Base-by-base conservation (phyloP, 768 basidiomycete species). In the Cubamyces lactineus region DNA sequence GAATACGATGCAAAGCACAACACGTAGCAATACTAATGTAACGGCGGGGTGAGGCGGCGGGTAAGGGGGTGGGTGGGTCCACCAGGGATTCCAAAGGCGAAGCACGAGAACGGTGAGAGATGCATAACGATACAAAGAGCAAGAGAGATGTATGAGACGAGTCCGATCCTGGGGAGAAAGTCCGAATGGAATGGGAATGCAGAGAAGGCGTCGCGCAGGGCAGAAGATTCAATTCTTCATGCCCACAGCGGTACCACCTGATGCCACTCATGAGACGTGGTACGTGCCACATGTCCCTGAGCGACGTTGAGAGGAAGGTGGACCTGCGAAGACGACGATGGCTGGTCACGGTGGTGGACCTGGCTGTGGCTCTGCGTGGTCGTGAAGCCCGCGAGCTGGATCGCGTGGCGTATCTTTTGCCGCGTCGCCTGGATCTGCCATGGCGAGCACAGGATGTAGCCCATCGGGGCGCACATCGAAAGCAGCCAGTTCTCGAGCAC, bases 401-500 rank as follows among this genome's bases (percentile, higher is more conserved):
- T 78, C 2, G 86, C 87, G 62, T 88, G 80, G n/a, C 72, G 71
- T 60, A 90, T 84, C 17, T 83, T 78, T 4, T 73, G 70, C 17
- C 79, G 76, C 68, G 86, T 79, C 58, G 81, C 78, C 17, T 74
- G 73, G 57, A 78, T 74, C 67, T 79, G 78, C 43, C 72, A 71
- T 0, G 77, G 71, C 28, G 80, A 79, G 65, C 84, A 89, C 0
- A 65, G 67, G 1, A 72, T 67, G 65, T 88, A 90, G 0, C 82
- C 80, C 87, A 89, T 89, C 5, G 86, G 79, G 77, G 81, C 84
- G 65, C 87, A 89, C 16, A 82, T 75, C 0, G 75, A 76, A 34
- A 76, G 70, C 17, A 91, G 73, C 87, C 87, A 90, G 3, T 67
- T 57, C 68, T 88, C 84, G 57, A 91, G 76, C 19, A 78, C 68